phyloP scores from a whole-genome alignment of 176 grass and related monocot genomes.

The Cenchrus purpureus region DNA sequence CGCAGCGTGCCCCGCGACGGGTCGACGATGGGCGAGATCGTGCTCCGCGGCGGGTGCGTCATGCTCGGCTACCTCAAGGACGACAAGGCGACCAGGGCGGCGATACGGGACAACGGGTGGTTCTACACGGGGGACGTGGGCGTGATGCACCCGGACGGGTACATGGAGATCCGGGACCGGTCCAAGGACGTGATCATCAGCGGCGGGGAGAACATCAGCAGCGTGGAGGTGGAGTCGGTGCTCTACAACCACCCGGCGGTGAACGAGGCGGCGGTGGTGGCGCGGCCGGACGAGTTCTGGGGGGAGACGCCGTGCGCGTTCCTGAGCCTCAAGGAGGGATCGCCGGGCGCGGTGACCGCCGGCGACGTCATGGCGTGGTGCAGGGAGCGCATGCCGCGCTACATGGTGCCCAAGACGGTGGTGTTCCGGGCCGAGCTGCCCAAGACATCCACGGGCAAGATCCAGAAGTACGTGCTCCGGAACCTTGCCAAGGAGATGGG shows the following conservation, averaged over 20 bases:
- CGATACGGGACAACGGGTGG: slow-evolving; percentile 62
- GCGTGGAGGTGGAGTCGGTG: slow-evolving; percentile 91
- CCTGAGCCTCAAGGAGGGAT: slow-evolving; percentile 53
- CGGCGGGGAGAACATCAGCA: slow-evolving; percentile 93
- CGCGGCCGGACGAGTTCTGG: slow-evolving; percentile 81
- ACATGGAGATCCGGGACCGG: slow-evolving; percentile 80
- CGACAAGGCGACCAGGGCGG: slow-evolving; percentile 42
- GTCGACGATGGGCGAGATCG: slow-evolving; percentile 64
- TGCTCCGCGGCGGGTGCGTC: slow-evolving; percentile 66
- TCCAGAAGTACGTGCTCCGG: slow-evolving; percentile 71
- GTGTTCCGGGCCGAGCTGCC: slow-evolving; percentile 63
- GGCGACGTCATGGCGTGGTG: slow-evolving; percentile 57
- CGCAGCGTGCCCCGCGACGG: slow-evolving; percentile 61
- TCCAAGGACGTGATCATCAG: slow-evolving; percentile 97
- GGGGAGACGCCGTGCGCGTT: slow-evolving; percentile 93
- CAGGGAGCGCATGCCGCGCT: slow-evolving; percentile 74
- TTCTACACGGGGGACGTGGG: slow-evolving; percentile 89
- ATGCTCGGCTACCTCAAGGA: slow-evolving; percentile 78
- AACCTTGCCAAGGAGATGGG: slow-evolving; percentile 71
- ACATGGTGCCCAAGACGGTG: slow-evolving; percentile 83
- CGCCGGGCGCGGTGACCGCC: slow-evolving; percentile 26
- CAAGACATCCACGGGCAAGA: slow-evolving; percentile 86
- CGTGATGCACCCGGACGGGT: slow-evolving; percentile 86
- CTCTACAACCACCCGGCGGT: slow-evolving; percentile 81
- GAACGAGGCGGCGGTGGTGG: slow-evolving; percentile 79